Evolutionary conservation across 2,329 filamentous ascomycete genomes (phyloP).

Genomic region (Verticillium albo-atrum): DNA sequence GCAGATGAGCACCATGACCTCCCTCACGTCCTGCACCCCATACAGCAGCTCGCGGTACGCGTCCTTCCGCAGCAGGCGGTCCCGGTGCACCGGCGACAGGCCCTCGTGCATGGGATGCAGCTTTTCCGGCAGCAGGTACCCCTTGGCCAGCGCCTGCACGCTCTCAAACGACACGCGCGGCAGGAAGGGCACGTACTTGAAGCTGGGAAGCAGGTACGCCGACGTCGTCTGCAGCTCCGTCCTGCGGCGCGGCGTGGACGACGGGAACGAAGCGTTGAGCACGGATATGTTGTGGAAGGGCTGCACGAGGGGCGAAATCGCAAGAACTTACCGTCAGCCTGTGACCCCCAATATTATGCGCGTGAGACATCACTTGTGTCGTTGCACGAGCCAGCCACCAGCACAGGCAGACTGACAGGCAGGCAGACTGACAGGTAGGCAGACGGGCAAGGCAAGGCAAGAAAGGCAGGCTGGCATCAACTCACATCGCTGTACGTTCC

Average conservation of each 20-base stretch:
- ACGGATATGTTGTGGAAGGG: slow-evolving; percentile 79
- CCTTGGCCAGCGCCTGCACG: slow-evolving; percentile 55
- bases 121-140: slow-evolving; percentile 58
- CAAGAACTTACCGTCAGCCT: slow-evolving; percentile 26
- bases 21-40: slow-evolving; percentile 56
- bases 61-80: slow-evolving; percentile 44
- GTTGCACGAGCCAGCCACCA: no score
- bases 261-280: slow-evolving; percentile 70
- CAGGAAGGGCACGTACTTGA: slow-evolving; percentile 73
- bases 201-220: slow-evolving; percentile 75
- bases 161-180: slow-evolving; percentile 56
- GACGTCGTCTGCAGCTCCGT: slow-evolving; percentile 52
- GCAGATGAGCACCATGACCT: slow-evolving; percentile 79
- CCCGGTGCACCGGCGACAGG: slow-evolving; percentile 53
- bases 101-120: slow-evolving; percentile 59
- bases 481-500: slow-evolving; percentile 64
- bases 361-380: no score
- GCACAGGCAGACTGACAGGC: no score
- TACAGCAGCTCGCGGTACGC: slow-evolving; percentile 47
- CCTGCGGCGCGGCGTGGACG: slow-evolving; percentile 40
- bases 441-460: no score
- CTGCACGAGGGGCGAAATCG: slow-evolving; percentile 37
- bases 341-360: not conserved
- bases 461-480: no score
- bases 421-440: no score